phyloP scores from a whole-genome alignment of 2,329 filamentous ascomycete species.

The Cladophialophora carrionii region DNA sequence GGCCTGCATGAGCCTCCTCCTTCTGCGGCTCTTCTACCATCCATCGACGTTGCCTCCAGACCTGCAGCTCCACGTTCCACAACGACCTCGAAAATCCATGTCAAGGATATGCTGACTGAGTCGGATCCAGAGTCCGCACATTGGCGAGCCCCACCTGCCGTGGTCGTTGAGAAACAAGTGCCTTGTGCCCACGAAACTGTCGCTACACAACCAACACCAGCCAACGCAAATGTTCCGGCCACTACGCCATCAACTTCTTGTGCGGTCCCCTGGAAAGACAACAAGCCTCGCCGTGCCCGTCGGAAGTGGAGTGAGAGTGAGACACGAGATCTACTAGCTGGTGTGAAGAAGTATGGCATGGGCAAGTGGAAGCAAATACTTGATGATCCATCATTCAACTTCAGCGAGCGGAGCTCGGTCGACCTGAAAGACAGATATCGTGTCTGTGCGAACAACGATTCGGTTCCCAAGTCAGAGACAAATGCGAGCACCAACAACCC shows the following conservation, averaged over 20 bases:
- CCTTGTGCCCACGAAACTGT: background rate
- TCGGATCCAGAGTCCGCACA: conserved; percentile 15
- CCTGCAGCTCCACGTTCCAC: conserved; percentile 18
- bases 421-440: conserved; percentile 66
- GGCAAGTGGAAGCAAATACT: conserved; percentile 68
- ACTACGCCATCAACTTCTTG: conserved; percentile 35
- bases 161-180: conserved; percentile 9
- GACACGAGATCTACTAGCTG: conserved; percentile 60
- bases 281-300: conserved; percentile 53
- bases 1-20: conserved; percentile 67
- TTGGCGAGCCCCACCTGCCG: background rate
- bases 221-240: conserved; percentile 16
- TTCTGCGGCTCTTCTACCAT: conserved; percentile 63
- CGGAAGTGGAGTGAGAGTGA: conserved; percentile 65
- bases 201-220: conserved; percentile 1
- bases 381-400: conserved; percentile 59
- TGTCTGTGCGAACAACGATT: conserved; percentile 57
- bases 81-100: conserved; percentile 38
- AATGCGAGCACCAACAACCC: conserved; percentile 13
- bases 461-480: conserved; percentile 39
- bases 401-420: conserved; percentile 60
- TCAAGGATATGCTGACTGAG: conserved; percentile 36
- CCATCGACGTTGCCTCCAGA: conserved; percentile 57
- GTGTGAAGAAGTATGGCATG: conserved; percentile 64
- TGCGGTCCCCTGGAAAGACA: conserved; percentile 41